phyloP scores from a whole-genome alignment of 2,329 filamentous ascomycete species.

The Sclerotinia sclerotiorum region DNA sequence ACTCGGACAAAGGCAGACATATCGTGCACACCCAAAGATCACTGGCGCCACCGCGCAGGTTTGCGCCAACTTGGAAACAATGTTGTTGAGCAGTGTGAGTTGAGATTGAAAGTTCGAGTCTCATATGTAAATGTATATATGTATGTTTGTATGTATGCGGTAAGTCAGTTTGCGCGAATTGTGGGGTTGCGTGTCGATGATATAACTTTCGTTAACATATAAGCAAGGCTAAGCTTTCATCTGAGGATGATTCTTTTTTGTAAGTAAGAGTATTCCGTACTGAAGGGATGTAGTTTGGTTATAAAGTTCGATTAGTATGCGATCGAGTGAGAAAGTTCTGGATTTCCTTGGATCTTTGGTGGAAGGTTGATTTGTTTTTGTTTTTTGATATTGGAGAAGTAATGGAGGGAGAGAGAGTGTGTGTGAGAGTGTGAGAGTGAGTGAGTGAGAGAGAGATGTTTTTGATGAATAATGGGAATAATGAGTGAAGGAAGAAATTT shows the following conservation, averaged over 20 bases:
- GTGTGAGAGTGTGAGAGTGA: neutral
- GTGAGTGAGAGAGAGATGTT: neutral
- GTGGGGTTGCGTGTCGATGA: slow-evolving; percentile 18
- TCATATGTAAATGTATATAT: slow-evolving; percentile 21
- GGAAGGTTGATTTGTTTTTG: neutral
- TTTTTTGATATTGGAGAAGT: neutral
- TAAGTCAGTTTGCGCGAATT: slow-evolving; percentile 19
- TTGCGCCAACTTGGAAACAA: slow-evolving; percentile 34
- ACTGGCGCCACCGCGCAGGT: slow-evolving; percentile 38
- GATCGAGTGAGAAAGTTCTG: neutral
- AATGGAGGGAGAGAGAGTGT: neutral
- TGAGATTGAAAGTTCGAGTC: slow-evolving; percentile 24
- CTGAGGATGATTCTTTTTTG: neutral
- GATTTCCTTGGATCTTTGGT: neutral
- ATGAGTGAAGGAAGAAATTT: slow-evolving; percentile 5
- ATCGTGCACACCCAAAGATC: slow-evolving; percentile 40
- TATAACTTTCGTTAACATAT: slow-evolving; percentile 32
- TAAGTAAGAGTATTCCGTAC: neutral
- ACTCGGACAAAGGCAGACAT: slow-evolving; percentile 89
- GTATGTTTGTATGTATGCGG: slow-evolving; percentile 24
- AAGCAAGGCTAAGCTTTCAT: slow-evolving; percentile 36
- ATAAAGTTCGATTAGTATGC: neutral
- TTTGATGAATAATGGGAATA: neutral
- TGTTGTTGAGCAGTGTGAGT: slow-evolving; percentile 29
- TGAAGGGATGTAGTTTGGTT: neutral